phyloP scores from a whole-genome alignment of 139 green algal species.

The Chlorella sp. region DNA sequence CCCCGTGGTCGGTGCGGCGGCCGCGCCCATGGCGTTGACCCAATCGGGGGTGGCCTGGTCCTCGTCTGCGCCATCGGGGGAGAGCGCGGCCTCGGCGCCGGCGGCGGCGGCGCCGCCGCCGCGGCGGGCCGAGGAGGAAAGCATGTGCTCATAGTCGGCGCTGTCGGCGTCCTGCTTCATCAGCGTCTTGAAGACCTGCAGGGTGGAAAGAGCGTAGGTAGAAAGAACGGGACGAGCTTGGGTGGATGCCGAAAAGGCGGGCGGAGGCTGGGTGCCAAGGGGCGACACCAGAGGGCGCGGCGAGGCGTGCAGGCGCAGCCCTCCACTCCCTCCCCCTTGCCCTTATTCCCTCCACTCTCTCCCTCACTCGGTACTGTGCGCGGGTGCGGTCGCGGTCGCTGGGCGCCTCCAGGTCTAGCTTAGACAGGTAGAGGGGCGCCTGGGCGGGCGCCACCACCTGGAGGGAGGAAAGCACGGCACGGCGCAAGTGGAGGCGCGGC shows the following conservation, averaged over 20 bases:
- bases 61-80: background rate
- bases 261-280: background rate
- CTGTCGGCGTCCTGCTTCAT: constrained; percentile 53
- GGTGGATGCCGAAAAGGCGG: constrained; percentile 3
- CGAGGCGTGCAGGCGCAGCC: background rate
- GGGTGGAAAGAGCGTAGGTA: background rate
- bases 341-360: background rate
- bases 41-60: background rate
- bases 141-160: constrained; percentile 44
- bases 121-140: background rate
- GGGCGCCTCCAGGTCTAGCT: constrained; percentile 33
- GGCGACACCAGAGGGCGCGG: no score
- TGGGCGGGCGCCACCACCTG: constrained; percentile 1
- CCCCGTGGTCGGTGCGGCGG: background rate
- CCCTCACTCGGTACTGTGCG: constrained; percentile 32
- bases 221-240: background rate
- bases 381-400: constrained; percentile 14
- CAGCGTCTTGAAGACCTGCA: constrained; percentile 52
- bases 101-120: background rate
- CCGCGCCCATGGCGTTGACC: background rate
- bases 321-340: background rate
- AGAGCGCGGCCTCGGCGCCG: background rate
- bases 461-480: background rate
- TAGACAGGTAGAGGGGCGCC: constrained; percentile 9
- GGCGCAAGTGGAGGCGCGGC: background rate